Percentiles rank a stretch among this genome's conserved stretches.
Conservation (phyloP, 2,329 filamentous ascomycete genomes). For the Thermothelomyces thermophilus region DNA sequence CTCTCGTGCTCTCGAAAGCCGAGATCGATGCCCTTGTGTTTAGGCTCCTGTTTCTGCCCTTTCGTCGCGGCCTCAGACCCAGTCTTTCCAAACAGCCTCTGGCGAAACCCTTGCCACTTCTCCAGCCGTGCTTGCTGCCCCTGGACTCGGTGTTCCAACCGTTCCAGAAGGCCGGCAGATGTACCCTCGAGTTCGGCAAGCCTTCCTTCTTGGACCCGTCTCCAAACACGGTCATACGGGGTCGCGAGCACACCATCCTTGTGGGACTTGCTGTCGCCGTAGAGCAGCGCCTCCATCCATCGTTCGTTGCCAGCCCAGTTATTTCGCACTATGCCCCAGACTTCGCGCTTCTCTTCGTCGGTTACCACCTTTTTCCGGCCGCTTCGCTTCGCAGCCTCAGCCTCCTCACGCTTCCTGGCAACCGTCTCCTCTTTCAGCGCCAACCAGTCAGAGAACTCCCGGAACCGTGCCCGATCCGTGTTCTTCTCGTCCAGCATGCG, state of each 20-base stretch:
- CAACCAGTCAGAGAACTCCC: slow-evolving; percentile 59
- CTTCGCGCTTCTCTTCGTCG: slow-evolving; percentile 38
- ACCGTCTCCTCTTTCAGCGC: slow-evolving; percentile 55
- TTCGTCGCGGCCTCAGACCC: slow-evolving; percentile 21
- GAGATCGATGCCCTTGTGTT: slow-evolving; percentile 43
- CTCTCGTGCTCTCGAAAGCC: slow-evolving; percentile 47
- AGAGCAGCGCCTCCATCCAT: slow-evolving; percentile 65
- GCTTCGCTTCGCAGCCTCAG: slow-evolving; percentile 29
- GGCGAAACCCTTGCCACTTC: slow-evolving; percentile 66
- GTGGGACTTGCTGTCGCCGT: slow-evolving; percentile 53
- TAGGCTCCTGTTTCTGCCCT: slow-evolving; percentile 22
- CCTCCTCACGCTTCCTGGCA: slow-evolving; percentile 44
- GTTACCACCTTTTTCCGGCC: slow-evolving; percentile 32
- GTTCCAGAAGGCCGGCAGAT: slow-evolving; percentile 52
- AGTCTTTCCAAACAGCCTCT: slow-evolving; percentile 37
- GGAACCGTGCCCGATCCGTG: slow-evolving; percentile 51
- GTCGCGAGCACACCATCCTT: slow-evolving; percentile 59
- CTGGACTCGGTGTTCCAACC: slow-evolving; percentile 62
- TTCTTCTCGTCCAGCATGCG: slow-evolving; percentile 53
- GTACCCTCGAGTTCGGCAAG: slow-evolving; percentile 50
- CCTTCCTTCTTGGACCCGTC: slow-evolving; percentile 53
- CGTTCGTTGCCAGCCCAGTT: slow-evolving; percentile 74
- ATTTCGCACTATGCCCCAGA: slow-evolving; percentile 57
- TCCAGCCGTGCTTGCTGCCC: slow-evolving; percentile 62
- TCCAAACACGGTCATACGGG: slow-evolving; percentile 67